Evolutionary conservation across 331 rosid genomes (phyloP).

Genomic region (Malus hybrid): DNA sequence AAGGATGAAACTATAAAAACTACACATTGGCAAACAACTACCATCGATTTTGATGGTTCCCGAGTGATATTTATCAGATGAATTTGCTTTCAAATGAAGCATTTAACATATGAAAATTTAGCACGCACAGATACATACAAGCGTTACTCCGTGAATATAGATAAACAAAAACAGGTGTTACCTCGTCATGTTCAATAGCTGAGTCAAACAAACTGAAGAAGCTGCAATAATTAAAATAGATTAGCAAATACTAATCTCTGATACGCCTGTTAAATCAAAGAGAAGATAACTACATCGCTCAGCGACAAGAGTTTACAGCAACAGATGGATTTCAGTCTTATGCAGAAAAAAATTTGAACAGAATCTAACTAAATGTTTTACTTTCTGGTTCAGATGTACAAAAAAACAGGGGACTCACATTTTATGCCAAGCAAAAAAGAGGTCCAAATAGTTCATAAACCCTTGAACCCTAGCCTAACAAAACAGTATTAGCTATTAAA

Average conservation of each 20-base stretch:
- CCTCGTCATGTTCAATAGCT: conserved; percentile 35
- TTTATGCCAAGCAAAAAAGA: background rate
- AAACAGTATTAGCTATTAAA: background rate
- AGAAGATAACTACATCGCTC: background rate
- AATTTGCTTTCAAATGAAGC: background rate
- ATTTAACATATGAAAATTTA: background rate
- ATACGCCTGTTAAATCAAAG: background rate
- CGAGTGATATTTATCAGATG: background rate
- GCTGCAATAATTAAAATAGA: conserved; percentile 25
- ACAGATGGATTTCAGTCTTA: background rate
- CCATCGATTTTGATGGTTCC: background rate
- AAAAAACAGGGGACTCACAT: background rate
- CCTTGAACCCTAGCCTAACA: background rate
- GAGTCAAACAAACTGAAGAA: conserved; percentile 52
- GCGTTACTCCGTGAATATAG: background rate
- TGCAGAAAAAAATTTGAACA: background rate
- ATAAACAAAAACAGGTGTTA: background rate
- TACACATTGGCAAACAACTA: background rate
- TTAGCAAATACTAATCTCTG: background rate
- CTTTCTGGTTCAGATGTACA: background rate
- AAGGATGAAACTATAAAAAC: background rate
- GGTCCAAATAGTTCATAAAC: background rate
- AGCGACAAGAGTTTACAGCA: background rate
- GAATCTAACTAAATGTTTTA: background rate
- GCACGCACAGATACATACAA: background rate